Evolutionary conservation across 345 rosid genomes (phyloP).

Genomic region (Combretum micranthum): DNA sequence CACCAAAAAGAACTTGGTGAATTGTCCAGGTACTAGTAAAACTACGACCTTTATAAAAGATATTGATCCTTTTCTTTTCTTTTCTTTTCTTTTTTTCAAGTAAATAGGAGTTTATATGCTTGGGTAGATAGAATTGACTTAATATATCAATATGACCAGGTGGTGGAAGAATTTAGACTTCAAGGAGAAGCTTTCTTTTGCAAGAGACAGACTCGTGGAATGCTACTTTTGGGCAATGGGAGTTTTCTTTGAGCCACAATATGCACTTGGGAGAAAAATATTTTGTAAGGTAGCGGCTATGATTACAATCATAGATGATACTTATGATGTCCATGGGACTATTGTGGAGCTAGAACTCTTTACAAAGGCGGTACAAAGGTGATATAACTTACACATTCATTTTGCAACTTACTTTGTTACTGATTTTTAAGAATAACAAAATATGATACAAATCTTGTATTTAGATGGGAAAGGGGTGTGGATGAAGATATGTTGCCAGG

Average conservation of each 20-base stretch:
- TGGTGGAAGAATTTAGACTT: slow-evolving; percentile 6
- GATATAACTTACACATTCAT: no score
- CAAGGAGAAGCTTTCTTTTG: neutral
- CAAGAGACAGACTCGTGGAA: slow-evolving; percentile 9
- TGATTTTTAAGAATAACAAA: no score
- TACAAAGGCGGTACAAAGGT: neutral
- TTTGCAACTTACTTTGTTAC: no score
- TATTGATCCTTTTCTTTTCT: no score
- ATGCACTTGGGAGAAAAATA: neutral
- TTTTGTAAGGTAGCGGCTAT: neutral
- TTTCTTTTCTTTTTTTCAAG: neutral
- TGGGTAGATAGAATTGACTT: no score
- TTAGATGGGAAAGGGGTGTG: neutral
- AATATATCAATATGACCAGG: slow-evolving; percentile 8
- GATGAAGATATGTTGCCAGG: slow-evolving; percentile 8
- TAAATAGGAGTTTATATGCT: neutral
- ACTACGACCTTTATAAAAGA: neutral
- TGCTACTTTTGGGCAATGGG: neutral
- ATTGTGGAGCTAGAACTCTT: slow-evolving; percentile 14
- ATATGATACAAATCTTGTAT: no score
- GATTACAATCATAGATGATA: slow-evolving; percentile 12
- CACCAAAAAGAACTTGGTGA: neutral
- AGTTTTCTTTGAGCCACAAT: slow-evolving; percentile 6
- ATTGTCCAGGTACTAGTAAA: neutral
- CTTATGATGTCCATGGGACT: slow-evolving; percentile 11